A percentile compares a stretch with the other conserved stretches of the same genome.
phyloP scores from a whole-genome alignment of 2,329 filamentous ascomycete genomes.

The Ophiostoma pallidulum region DNA sequence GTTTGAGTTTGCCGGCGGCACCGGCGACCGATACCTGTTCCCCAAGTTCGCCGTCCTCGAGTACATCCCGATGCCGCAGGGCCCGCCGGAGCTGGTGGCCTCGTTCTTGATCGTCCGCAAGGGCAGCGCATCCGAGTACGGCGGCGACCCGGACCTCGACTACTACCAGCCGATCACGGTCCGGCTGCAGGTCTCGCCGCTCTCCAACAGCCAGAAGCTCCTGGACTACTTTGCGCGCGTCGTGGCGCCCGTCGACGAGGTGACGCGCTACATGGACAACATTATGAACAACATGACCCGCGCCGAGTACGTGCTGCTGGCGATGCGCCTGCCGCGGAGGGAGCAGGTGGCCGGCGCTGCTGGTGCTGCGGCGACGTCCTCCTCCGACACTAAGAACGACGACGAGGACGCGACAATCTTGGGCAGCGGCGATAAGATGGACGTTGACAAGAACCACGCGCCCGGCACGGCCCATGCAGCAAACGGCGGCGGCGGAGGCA shows the following conservation, averaged over 20 bases:
- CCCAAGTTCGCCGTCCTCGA: constrained; percentile 71
- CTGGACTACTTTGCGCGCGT: constrained; percentile 52
- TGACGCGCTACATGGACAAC: constrained; percentile 58
- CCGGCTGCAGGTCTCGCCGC: constrained; percentile 31
- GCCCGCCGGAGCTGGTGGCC: constrained; percentile 52
- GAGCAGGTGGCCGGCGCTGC: constrained; percentile 14
- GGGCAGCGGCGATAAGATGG: constrained; percentile 14
- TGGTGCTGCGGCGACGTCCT: not conserved
- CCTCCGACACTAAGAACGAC: not conserved
- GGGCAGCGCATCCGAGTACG: constrained; percentile 56
- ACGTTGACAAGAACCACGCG: constrained; percentile 21
- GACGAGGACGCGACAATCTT: not conserved
- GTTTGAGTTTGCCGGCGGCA: constrained; percentile 58
- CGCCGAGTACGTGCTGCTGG: constrained; percentile 56
- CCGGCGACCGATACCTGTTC: constrained; percentile 67
- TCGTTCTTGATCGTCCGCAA: constrained; percentile 72
- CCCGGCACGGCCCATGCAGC: constrained; percentile 10
- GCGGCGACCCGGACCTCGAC: constrained; percentile 53
- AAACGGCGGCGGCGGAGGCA: not conserved
- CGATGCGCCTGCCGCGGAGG: constrained; percentile 52
- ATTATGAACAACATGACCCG: constrained; percentile 61
- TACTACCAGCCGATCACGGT: constrained; percentile 70
- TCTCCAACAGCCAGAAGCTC: constrained; percentile 35
- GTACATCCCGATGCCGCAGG: constrained; percentile 41
- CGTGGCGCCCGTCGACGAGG: constrained; percentile 54